Evolutionary conservation across 2,329 filamentous ascomycete genomes (phyloP), one percentile per base, ranked within the genome.

Genomic region (Macrophomina phaseolina): DNA sequence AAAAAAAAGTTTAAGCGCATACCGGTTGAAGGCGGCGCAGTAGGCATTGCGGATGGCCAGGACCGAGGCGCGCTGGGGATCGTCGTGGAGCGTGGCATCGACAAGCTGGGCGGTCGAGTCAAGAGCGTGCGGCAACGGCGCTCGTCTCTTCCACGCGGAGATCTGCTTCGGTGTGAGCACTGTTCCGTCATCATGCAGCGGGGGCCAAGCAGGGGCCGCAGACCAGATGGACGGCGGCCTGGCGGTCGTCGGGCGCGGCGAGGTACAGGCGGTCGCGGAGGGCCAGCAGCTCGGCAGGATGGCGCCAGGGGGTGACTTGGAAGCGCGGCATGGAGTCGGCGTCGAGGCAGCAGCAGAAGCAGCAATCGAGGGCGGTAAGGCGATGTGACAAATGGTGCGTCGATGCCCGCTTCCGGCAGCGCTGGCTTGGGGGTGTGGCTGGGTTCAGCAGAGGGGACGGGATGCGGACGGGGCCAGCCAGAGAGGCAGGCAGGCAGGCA

Each of bases 101-200:
- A 87, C 87, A 67, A 95, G 82, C 69, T 93, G 85, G 2, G 90
- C 90, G 49, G 91, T 94, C 42, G 90, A 91, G 79, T 94, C 91
- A 64, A 94, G 86, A 78, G 93, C 84, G 80, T 94, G 90, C 65
- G 92, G 91, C 69, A 93, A 90, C 48, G 66, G 45, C 55, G 56
- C 56, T 40, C 65, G 45, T 49, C 65, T 46, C 49, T 66, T 66
- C 65, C 65, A 66, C 65, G 65, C 65, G 48, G 58, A 46, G 38
- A 67, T 53, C 66, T 67, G 51, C 45, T 36, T 45, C 30, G 46
- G 48, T 30, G 61, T 64, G 46, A 52, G 61, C 61, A 53, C 46
- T 40, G 58, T 45, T 34, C 45, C 58, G 58, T 62, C 58, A 62
- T 62, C 58, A 49, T 62, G 58, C 58, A 62, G 58, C 58, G 58